Evolutionary conservation across 352 stramenopile genomes (phyloP).

Genomic region (Pythium apleroticum): DNA sequence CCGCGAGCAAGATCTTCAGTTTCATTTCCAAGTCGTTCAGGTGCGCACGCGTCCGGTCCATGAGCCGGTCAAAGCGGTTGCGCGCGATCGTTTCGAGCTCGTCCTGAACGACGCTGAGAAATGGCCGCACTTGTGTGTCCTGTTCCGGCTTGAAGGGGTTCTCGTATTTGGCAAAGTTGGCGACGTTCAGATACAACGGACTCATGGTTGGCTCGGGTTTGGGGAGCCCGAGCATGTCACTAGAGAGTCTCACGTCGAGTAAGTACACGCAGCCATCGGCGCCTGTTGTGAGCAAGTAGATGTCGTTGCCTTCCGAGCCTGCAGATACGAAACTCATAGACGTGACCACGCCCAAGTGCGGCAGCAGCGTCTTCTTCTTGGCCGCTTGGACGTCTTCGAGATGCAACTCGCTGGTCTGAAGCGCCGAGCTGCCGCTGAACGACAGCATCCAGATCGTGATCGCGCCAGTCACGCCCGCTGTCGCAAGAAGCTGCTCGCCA

Average conservation of each 20-base stretch:
- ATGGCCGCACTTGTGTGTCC: constrained; percentile 39
- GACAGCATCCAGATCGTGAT: constrained; percentile 74
- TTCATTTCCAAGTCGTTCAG: constrained; percentile 65
- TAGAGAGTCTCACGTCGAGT: constrained; percentile 52
- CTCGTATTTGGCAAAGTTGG: constrained; percentile 74
- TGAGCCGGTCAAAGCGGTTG: constrained; percentile 62
- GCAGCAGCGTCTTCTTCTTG: constrained; percentile 68
- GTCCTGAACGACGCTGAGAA: constrained; percentile 41
- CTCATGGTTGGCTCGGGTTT: constrained; percentile 34
- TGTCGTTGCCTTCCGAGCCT: constrained; percentile 21
- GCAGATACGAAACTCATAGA: constrained; percentile 50
- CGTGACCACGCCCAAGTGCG: constrained; percentile 57
- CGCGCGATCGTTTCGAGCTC: constrained; percentile 39
- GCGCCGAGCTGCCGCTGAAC: constrained; percentile 25
- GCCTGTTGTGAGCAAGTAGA: constrained; percentile 62
- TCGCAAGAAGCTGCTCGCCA: constrained; percentile 60
- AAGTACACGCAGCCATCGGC: constrained; percentile 66
- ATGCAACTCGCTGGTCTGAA: constrained; percentile 28
- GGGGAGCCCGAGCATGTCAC: constrained; percentile 25
- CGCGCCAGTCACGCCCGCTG: constrained; percentile 55
- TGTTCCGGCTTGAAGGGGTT: constrained; percentile 53
- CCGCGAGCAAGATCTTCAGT: constrained; percentile 63
- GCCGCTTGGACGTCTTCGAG: constrained; percentile 62
- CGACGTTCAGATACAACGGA: constrained; percentile 58
- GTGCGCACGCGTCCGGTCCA: constrained; percentile 60